Percentiles rank a stretch among this genome's conserved stretches.
phyloP scores from a whole-genome alignment of 2,329 filamentous ascomycete genomes.

The Tolypocladium ophioglossoides region DNA sequence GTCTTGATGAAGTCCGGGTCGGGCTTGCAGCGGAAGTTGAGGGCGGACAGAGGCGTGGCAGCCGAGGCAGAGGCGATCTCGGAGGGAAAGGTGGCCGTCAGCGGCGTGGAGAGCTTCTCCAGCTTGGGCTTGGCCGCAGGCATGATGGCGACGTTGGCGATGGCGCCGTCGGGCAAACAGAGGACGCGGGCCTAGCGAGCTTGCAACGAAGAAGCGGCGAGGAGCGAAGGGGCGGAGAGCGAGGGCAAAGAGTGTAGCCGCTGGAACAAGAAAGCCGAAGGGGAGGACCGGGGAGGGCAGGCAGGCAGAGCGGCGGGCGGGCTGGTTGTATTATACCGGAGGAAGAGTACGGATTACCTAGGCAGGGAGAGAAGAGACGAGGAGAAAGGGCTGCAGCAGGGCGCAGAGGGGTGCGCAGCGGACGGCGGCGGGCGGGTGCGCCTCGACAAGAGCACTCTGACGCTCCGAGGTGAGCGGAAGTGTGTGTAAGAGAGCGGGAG shows the following conservation, averaged over 20 bases:
- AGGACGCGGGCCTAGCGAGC: neutral
- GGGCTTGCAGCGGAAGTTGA: slow-evolving; percentile 27
- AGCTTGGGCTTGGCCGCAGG: slow-evolving; percentile 47
- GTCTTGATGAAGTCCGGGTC: slow-evolving; percentile 60
- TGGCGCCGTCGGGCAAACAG: neutral
- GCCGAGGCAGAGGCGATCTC: slow-evolving; percentile 52
- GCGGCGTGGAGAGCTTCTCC: slow-evolving; percentile 50
- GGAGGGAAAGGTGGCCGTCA: slow-evolving; percentile 52
- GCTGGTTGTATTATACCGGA: neutral
- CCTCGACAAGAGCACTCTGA: neutral
- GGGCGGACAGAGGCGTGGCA: slow-evolving; percentile 53
- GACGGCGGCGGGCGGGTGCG: slow-evolving; percentile 1
- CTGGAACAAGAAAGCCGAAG: neutral
- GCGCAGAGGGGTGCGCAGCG: slow-evolving; percentile 4
- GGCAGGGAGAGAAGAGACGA: slow-evolving; percentile 5
- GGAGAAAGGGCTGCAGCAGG: no score
- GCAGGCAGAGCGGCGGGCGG: neutral
- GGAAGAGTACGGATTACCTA: neutral
- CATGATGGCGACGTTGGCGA: slow-evolving; percentile 27
- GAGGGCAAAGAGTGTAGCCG: neutral
- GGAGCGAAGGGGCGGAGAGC: neutral
- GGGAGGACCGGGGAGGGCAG: neutral
- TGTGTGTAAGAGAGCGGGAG: neutral
- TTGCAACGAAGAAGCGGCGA: neutral
- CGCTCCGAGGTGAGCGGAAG: neutral